Base-by-base conservation (phyloP, 2,329 filamentous ascomycete genomes). In the Chaetothyriales sp. region DNA sequence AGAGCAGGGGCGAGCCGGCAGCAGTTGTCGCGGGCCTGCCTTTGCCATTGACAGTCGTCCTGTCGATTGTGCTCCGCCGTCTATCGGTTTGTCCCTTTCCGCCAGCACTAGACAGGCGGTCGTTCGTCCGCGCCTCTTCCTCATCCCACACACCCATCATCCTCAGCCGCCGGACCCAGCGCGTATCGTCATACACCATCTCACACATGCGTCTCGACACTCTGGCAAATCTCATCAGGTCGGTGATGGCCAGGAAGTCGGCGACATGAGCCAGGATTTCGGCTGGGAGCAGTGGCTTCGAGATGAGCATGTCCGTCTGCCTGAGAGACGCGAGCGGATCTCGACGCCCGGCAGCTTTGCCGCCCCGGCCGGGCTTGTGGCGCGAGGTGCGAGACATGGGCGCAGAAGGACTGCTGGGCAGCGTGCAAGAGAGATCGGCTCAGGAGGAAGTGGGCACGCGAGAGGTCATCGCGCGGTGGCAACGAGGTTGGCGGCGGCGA, bases 101-200 rank as follows among this genome's bases (percentile, higher is more conserved):
- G 47, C 47, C 39, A 32, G 49, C 52, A 45, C 46, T 32, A 19
- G 50, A 43, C 22, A n/a, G 22, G 8, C n/a, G 42, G 22, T 36
- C 43, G 9, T 57, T 54, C 49, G 78, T 80, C 54, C 89, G 77
- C 3, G 92, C 92, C 64, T 95, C 90, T 2, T 72, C 67, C 64
- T 98, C 92, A 62, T 94, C 83, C 92, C 92, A 98, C 58, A 85
- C 84, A 1, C 83, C 86, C 81, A 98, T 95, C 52, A 77, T 81
- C 64, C 84, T 84, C 50, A 98, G 69, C 56, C 86, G 78, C 56
- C 86, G 80, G 42, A 96, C 84, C 92, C 92, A 98, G 70, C 90
- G 78, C 47, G 88, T 86, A 66, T 98, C 92, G 66, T 98, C 92
- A 68, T 96, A 98, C 2, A 95, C 89, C 89, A 98, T 98, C 69